Evolutionary conservation across 805 yeast species (phyloP), one percentile per base, ranked within the genome.

Genomic region (Candida oleophila): DNA sequence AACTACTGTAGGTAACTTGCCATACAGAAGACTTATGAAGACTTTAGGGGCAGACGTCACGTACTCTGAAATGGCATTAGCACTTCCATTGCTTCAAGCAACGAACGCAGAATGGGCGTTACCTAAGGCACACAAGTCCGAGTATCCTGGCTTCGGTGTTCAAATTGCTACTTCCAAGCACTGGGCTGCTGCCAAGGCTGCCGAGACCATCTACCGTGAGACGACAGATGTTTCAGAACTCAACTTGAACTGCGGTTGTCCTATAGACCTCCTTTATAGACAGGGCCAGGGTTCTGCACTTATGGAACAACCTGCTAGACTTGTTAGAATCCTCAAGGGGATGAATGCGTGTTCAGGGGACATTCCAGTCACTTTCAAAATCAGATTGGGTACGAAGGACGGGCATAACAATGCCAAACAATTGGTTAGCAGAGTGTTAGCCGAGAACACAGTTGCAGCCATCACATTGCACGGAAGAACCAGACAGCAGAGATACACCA

Each of bases 1-100:
- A 51, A 95, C 99, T 30, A 94, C 99, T 0, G 99, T 94, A 4
- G 99, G 99, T 19, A 94, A 94, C 66, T 74, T 94, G 57, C 99
- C 99, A 14, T 94, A 81, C 69, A 85, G 99, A 65, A 78, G 98
- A 56, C 75, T 94, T 49, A 91, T 94, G 97, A 86, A 84, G 58
- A 77, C 85, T 1, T 66, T 89, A 30, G 97, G 97, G 15, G 96
- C 96, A 11, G 97, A 94, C 57, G 78, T 90, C 15, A 94, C 99
- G 0, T 94, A 88, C 62, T 80, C 91, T 35, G 99, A 94, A 69
- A 94, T 94, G 99, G 97, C 98, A 0, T 73, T 94, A 33, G 72
- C 87, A 2, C 69, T 88, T 43, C 97, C 98, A 1, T 70, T 94
- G 44, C 69, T 94, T 21, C 96, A 89, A 62, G 99, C 97, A 22